These are phyloP conservation scores for Colletotrichum eremochloae DNA, from an alignment of 2,329 filamentous ascomycete genomes.

Conservation along the genomic window DNA sequence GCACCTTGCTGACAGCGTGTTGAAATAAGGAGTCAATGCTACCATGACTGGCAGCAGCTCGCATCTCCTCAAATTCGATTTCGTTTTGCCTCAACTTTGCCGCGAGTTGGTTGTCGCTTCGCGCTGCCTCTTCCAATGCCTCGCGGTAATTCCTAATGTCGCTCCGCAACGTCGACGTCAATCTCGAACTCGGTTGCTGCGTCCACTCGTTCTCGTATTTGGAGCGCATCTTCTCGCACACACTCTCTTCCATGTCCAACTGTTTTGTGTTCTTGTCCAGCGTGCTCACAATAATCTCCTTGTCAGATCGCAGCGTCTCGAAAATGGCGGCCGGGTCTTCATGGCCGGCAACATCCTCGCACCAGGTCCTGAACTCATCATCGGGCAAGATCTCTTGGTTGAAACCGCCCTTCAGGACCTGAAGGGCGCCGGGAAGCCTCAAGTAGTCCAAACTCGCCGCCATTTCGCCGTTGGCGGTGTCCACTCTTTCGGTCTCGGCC, in stretches of 20 bases:
- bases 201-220: conserved; percentile 98
- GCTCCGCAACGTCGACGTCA: conserved; percentile 87
- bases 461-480: conserved; percentile 95
- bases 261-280: conserved; percentile 88
- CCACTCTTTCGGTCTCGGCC: conserved; percentile 93
- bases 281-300: conserved; percentile 77
- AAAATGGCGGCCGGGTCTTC: conserved; percentile 84
- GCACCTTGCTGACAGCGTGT: conserved; percentile 83
- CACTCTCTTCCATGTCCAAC: conserved; percentile 95
- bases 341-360: conserved; percentile 89
- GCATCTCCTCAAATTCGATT: conserved; percentile 94
- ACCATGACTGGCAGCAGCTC: conserved; percentile 85
- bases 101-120: conserved; percentile 87
- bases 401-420: conserved; percentile 92
- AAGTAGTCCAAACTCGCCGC: conserved; percentile 94
- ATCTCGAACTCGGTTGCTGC: conserved; percentile 91
- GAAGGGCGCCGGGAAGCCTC: conserved; percentile 87
- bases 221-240: conserved; percentile 98
- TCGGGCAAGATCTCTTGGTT: conserved; percentile 91
- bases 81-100: conserved; percentile 89
- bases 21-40: conserved; percentile 93
- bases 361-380: conserved; percentile 94
- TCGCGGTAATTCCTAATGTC: conserved; percentile 91
- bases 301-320: conserved; percentile 82
- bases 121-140: conserved; percentile 88